A percentile compares a stretch with the other conserved stretches of the same genome.
Evolutionary conservation across 1,139 yeast species (phyloP).

Genomic region (Yamadazyma aaseri): DNA sequence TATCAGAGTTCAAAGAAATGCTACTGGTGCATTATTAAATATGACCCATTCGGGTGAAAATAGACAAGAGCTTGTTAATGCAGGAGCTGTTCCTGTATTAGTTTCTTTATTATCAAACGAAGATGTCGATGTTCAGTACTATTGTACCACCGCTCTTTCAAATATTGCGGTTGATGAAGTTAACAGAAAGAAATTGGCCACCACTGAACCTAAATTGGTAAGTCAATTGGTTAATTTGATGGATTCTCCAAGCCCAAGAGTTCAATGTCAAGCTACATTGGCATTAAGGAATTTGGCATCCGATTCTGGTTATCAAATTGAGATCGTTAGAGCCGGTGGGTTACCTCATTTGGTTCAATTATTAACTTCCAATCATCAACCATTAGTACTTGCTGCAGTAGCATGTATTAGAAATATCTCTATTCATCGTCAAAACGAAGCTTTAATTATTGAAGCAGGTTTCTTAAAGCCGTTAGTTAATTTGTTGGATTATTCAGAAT

Average conservation of each 20-base stretch:
- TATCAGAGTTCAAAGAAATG: slow-evolving; percentile 94
- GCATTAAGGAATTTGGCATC: slow-evolving; percentile 95
- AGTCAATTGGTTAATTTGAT: slow-evolving; percentile 82
- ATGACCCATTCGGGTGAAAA: slow-evolving; percentile 98
- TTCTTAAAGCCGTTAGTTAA: slow-evolving; percentile 87
- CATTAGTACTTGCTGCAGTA: slow-evolving; percentile 91
- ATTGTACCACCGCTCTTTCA: slow-evolving; percentile 95
- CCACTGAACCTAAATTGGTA: slow-evolving; percentile 93
- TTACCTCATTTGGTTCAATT: slow-evolving; percentile 87
- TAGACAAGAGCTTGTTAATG: slow-evolving; percentile 93
- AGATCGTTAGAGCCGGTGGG: slow-evolving; percentile 94
- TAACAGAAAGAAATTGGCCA: slow-evolving; percentile 83
- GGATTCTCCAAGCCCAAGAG: slow-evolving; percentile 92
- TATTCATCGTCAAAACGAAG: slow-evolving; percentile 94
- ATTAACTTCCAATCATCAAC: slow-evolving; percentile 86
- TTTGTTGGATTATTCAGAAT: slow-evolving; percentile 78
- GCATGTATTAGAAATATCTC: slow-evolving; percentile 97
- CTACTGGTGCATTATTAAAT: slow-evolving; percentile 94
- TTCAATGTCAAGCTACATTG: slow-evolving; percentile 96
- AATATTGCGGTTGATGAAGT: slow-evolving; percentile 95
- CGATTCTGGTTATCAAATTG: slow-evolving; percentile 89
- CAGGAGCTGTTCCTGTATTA: slow-evolving; percentile 96
- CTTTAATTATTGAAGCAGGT: slow-evolving; percentile 93
- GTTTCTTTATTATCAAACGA: slow-evolving; percentile 84
- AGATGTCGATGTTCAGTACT: slow-evolving; percentile 96